phyloP scores from a whole-genome alignment of 768 basidiomycete species.

The Pleurotus platypus region DNA sequence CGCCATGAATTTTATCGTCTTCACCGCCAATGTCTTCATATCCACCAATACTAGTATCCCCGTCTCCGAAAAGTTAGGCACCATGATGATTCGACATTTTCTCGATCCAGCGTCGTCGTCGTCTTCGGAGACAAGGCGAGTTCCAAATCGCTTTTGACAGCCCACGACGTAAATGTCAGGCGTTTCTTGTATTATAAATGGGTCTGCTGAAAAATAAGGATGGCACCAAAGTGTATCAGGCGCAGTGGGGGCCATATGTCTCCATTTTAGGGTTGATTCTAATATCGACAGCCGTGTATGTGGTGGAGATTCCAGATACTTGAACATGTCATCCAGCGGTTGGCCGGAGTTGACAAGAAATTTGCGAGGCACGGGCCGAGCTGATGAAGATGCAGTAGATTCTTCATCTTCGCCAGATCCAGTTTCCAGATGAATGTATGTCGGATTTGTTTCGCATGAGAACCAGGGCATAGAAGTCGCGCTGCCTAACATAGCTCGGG shows the following conservation, averaged over 20 bases:
- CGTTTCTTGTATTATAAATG: slow-evolving; percentile 82
- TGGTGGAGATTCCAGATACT: slow-evolving; percentile 76
- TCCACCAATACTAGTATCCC: slow-evolving; percentile 81
- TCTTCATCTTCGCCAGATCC: slow-evolving; percentile 25
- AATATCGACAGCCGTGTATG: slow-evolving; percentile 73
- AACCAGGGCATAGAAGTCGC: slow-evolving; percentile 60
- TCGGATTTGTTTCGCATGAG: slow-evolving; percentile 83
- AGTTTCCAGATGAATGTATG: slow-evolving; percentile 68
- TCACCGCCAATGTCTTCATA: slow-evolving; percentile 70
- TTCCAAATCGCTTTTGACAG: slow-evolving; percentile 81
- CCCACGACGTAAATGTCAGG: slow-evolving; percentile 94
- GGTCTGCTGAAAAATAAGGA: slow-evolving; percentile 83
- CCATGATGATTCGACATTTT: slow-evolving; percentile 68
- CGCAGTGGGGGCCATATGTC: slow-evolving; percentile 97
- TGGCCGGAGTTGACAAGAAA: slow-evolving; percentile 90
- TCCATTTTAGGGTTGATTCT: slow-evolving; percentile 81
- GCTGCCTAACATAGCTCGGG: slow-evolving; percentile 84
- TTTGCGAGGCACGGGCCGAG: slow-evolving; percentile 39
- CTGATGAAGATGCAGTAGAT: slow-evolving; percentile 7
- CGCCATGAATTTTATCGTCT: slow-evolving; percentile 55
- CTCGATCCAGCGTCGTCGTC: slow-evolving; percentile 13
- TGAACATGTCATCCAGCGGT: slow-evolving; percentile 91
- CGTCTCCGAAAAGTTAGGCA: slow-evolving; percentile 78
- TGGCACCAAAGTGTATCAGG: slow-evolving; percentile 99
- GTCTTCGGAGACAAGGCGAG: slow-evolving; percentile 50